Evolutionary conservation across 352 stramenopile genomes (phyloP).

Genomic region (Globisporangium cederbergense): DNA sequence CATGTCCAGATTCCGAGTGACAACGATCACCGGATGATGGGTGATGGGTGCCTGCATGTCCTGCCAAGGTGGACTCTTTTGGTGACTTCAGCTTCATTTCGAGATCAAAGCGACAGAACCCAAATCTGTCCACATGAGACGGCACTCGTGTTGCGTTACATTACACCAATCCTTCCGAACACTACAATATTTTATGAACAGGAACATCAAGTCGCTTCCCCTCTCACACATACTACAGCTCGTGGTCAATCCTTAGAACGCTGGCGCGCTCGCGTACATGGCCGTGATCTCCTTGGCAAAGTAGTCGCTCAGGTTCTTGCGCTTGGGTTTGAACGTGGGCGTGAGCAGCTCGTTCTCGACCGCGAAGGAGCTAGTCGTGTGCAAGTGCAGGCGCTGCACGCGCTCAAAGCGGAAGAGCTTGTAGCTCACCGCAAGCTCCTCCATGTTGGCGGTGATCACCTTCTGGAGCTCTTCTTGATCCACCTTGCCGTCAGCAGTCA

Average conservation of each 20-base stretch:
- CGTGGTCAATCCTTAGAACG: background rate
- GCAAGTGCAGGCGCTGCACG: slow-evolving; percentile 85
- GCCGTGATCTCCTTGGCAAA: slow-evolving; percentile 46
- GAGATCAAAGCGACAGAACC: too few species aligned
- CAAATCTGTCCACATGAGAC: too few species aligned
- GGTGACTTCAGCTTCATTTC: too few species aligned
- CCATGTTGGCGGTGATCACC: slow-evolving; percentile 19
- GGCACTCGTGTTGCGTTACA: too few species aligned
- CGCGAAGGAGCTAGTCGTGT: slow-evolving; percentile 76
- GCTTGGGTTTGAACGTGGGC: slow-evolving; percentile 96
- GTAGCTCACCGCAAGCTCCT: slow-evolving; percentile 37
- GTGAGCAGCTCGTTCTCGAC: slow-evolving; percentile 91
- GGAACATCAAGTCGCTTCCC: background rate
- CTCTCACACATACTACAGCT: background rate
- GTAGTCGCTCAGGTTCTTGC: slow-evolving; percentile 56
- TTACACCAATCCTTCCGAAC: too few species aligned
- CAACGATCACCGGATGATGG: too few species aligned
- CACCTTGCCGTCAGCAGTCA: background rate
- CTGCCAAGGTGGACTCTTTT: too few species aligned
- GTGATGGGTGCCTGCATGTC: too few species aligned
- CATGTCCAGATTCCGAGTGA: too few species aligned
- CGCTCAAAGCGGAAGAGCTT: slow-evolving; percentile 92
- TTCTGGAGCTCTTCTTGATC: slow-evolving; percentile 4
- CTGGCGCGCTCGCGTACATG: slow-evolving; percentile 34
- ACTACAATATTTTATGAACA: background rate